Percentiles rank a stretch among this genome's conserved stretches.
Conservation (phyloP, 805 yeast genomes). For the Saccharomycopsis olivae region DNA sequence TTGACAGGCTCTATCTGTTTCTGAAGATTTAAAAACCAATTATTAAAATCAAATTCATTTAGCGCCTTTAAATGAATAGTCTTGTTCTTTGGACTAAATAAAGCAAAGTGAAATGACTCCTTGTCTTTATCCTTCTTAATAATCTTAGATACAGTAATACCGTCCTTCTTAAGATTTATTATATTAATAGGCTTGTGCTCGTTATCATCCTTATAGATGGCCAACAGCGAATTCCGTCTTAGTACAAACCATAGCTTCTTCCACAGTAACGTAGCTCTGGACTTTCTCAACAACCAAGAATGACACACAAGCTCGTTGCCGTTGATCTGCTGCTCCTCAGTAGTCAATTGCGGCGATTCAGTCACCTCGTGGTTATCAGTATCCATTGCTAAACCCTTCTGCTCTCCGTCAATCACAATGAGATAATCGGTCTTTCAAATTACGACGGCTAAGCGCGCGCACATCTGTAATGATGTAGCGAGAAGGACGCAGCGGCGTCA, state of each 20-base stretch:
- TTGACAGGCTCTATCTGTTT: too few relatives aligned
- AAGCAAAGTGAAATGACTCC: conserved; percentile 14
- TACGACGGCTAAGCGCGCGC: too few relatives aligned
- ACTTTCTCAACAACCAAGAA: conserved; percentile 14
- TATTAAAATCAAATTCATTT: conserved; percentile 18
- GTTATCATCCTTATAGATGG: conserved; percentile 17
- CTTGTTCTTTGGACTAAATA: conserved; percentile 17
- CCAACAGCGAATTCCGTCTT: conserved; percentile 12
- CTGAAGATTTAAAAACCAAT: conserved; percentile 20
- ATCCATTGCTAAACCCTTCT: background rate
- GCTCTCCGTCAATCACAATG: background rate
- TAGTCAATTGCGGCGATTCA: background rate
- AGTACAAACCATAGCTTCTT: conserved; percentile 18
- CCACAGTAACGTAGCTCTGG: conserved; percentile 13
- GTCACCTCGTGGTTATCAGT: background rate
- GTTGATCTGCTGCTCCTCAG: conserved; percentile 13
- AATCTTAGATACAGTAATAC: conserved; percentile 12
- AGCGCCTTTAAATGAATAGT: conserved; percentile 20
- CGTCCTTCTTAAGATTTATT: conserved; percentile 13
- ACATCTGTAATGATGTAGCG: too few relatives aligned
- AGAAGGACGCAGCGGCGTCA: too few relatives aligned
- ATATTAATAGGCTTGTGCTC: conserved; percentile 17
- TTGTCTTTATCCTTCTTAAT: conserved; percentile 13
- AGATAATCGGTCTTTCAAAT: too few relatives aligned
- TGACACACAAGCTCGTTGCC: conserved; percentile 17